Conservation (phyloP, 768 basidiomycete genomes). For the Macrolepiota fuliginosa region DNA sequence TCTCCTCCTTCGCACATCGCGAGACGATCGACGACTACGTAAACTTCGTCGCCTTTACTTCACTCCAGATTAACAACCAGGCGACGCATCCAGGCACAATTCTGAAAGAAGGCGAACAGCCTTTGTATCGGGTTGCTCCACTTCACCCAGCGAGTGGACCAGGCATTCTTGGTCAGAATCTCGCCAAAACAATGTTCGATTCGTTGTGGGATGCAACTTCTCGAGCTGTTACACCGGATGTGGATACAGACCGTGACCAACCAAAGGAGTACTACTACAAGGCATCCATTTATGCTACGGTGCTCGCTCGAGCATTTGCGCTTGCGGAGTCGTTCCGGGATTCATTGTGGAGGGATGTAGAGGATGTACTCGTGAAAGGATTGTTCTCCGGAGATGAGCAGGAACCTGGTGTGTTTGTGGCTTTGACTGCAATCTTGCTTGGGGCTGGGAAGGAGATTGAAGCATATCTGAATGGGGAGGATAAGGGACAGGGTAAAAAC, state of each 20-base stretch:
- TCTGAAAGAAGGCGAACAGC: background rate
- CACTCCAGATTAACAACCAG: conserved; percentile 5
- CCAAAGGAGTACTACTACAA: conserved; percentile 13
- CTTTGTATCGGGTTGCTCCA: conserved; percentile 1
- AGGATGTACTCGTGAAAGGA: conserved; percentile 16
- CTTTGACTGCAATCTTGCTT: conserved; percentile 13
- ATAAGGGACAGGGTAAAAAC: conserved; percentile 10
- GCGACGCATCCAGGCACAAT: conserved; percentile 5
- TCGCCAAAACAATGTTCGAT: conserved; percentile 10
- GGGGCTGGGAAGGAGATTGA: conserved; percentile 15
- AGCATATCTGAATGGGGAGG: conserved; percentile 11
- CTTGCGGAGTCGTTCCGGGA: conserved; percentile 8
- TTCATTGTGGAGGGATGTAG: conserved; percentile 15
- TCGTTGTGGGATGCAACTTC: conserved; percentile 11
- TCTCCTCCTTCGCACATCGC: conserved; percentile 10
- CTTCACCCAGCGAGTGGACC: conserved; percentile 14
- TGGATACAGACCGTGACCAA: background rate
- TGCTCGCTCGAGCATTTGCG: conserved; percentile 16
- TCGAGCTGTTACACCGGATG: conserved; percentile 9
- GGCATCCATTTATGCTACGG: conserved; percentile 4
- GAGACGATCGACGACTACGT: conserved; percentile 11
- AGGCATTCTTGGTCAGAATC: conserved; percentile 9
- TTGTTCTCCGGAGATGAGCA: conserved; percentile 15
- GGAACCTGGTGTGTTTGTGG: conserved; percentile 16
- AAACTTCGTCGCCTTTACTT: conserved; percentile 6